Evolutionary conservation across 2,329 filamentous ascomycete species (phyloP).

Genomic region (Parasarocladium wereldwijsianum): DNA sequence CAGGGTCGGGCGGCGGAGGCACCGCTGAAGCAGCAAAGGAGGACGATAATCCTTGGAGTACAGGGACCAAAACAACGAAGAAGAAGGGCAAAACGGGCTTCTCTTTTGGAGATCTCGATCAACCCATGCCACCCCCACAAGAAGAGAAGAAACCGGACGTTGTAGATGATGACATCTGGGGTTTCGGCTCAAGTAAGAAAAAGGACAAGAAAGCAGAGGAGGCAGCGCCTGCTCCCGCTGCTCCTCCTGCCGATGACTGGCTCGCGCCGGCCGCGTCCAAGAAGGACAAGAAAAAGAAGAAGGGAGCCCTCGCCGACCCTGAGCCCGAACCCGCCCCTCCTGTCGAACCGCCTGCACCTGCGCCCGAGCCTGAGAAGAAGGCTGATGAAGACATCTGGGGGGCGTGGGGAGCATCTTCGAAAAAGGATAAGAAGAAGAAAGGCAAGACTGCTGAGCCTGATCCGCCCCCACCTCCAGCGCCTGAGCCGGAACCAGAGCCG

Average conservation of each 20-base stretch:
- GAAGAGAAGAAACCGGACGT: constrained; percentile 26
- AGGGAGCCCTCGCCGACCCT: constrained; percentile 8
- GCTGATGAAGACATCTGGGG: constrained; percentile 17
- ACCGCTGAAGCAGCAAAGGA: constrained; percentile 20
- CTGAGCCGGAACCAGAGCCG: constrained; percentile 2
- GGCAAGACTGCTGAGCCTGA: constrained; percentile 3
- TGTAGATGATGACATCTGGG: constrained; percentile 11
- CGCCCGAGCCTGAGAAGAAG: constrained; percentile 13
- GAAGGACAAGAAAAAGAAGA: constrained; percentile 23
- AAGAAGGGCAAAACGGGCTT: constrained; percentile 31
- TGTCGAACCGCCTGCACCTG: constrained; percentile 10
- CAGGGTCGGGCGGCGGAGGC: constrained; percentile 14
- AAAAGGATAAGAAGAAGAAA: constrained; percentile 12
- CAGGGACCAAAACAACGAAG: constrained; percentile 32
- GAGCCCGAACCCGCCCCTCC: constrained; percentile 14
- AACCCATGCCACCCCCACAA: constrained; percentile 17
- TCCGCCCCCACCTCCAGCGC: constrained; percentile 1
- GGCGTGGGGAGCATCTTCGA: constrained; percentile 6
- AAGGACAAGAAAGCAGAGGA: constrained; percentile 20
- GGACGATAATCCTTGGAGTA: constrained; percentile 33
- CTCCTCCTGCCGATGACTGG: constrained; percentile 5
- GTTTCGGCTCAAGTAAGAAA: constrained; percentile 11
- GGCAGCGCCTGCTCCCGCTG: constrained; percentile 4
- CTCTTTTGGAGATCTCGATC: constrained; percentile 32
- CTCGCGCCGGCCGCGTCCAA: constrained; percentile 7